phyloP scores from a whole-genome alignment of 805 yeast species.

The Vanderwaltozyma verrucispora region DNA sequence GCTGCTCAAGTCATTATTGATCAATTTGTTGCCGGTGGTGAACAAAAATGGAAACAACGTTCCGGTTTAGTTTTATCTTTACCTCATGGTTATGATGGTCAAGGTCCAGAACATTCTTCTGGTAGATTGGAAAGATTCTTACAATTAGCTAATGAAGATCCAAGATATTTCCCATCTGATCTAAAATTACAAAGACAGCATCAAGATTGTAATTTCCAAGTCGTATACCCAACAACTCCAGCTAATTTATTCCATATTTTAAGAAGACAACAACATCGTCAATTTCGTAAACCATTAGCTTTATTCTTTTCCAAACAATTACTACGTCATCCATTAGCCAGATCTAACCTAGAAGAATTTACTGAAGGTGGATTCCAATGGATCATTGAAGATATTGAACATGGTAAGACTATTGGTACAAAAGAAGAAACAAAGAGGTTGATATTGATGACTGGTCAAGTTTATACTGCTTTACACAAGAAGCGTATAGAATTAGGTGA shows the following conservation, averaged over 20 bases:
- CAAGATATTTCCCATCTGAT: slow-evolving; percentile 81
- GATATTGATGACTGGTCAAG: slow-evolving; percentile 86
- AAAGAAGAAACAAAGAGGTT: slow-evolving; percentile 83
- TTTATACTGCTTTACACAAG: slow-evolving; percentile 83
- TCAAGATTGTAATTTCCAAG: slow-evolving; percentile 97
- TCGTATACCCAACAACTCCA: slow-evolving; percentile 97
- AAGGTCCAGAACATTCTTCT: slow-evolving; percentile 99
- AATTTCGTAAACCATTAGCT: slow-evolving; percentile 87
- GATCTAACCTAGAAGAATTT: slow-evolving; percentile 74
- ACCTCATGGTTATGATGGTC: slow-evolving; percentile 99
- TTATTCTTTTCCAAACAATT: slow-evolving; percentile 86
- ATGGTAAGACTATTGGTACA: slow-evolving; percentile 64
- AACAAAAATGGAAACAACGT: slow-evolving; percentile 98
- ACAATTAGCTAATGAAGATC: slow-evolving; percentile 93
- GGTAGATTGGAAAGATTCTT: slow-evolving; percentile 96
- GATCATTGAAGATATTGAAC: slow-evolving; percentile 87
- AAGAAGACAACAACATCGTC: slow-evolving; percentile 99
- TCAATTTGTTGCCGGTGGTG: slow-evolving; percentile 95
- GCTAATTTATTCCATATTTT: slow-evolving; percentile 91
- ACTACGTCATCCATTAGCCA: slow-evolving; percentile 95
- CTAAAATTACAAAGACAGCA: slow-evolving; percentile 93
- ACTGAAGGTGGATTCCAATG: slow-evolving; percentile 90
- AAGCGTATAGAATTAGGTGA: slow-evolving; percentile 69
- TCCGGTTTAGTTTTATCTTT: slow-evolving; percentile 89
- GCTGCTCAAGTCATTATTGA: slow-evolving; percentile 97